Conservation (phyloP, 768 basidiomycete genomes). For the Tricholoma sp. region DNA sequence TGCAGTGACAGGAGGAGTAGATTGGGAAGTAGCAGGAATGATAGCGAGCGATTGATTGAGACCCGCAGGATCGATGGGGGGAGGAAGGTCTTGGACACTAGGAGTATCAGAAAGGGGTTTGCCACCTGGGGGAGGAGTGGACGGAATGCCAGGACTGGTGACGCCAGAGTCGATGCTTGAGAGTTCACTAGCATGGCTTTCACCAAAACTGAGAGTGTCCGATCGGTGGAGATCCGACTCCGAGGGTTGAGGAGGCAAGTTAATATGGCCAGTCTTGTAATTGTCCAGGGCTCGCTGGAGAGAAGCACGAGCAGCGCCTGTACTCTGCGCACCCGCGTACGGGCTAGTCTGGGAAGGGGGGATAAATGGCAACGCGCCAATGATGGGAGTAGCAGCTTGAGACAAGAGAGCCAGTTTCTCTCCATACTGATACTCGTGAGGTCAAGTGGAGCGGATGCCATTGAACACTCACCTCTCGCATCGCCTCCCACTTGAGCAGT, state of each 20-base stretch:
- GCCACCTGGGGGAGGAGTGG: slow-evolving; percentile 36
- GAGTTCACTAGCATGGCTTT: slow-evolving; percentile 75
- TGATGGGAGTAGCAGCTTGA: slow-evolving; percentile 61
- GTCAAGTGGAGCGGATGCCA: background rate
- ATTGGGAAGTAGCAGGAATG: slow-evolving; percentile 25
- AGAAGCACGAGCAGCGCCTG: slow-evolving; percentile 65
- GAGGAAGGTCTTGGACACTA: slow-evolving; percentile 9
- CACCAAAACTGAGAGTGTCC: slow-evolving; percentile 80
- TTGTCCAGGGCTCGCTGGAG: slow-evolving; percentile 77
- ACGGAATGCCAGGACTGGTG: slow-evolving; percentile 31
- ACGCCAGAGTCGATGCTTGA: slow-evolving; percentile 41
- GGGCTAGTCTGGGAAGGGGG: slow-evolving; percentile 54
- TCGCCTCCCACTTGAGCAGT: slow-evolving; percentile 70
- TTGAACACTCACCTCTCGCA: slow-evolving; percentile 56
- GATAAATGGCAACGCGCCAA: slow-evolving; percentile 58
- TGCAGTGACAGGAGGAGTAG: slow-evolving; percentile 17
- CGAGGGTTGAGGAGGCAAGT: slow-evolving; percentile 40
- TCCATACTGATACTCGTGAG: slow-evolving; percentile 49
- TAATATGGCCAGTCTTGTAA: slow-evolving; percentile 64
- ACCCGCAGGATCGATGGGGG: slow-evolving; percentile 21
- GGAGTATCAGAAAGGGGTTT: slow-evolving; percentile 16
- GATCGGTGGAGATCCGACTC: slow-evolving; percentile 59
- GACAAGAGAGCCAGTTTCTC: slow-evolving; percentile 75
- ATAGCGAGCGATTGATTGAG: slow-evolving; percentile 19
- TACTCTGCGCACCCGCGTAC: slow-evolving; percentile 58